Base-by-base conservation (phyloP, 164 flowering plant genomes). In the Chimonanthus salicifolius region DNA sequence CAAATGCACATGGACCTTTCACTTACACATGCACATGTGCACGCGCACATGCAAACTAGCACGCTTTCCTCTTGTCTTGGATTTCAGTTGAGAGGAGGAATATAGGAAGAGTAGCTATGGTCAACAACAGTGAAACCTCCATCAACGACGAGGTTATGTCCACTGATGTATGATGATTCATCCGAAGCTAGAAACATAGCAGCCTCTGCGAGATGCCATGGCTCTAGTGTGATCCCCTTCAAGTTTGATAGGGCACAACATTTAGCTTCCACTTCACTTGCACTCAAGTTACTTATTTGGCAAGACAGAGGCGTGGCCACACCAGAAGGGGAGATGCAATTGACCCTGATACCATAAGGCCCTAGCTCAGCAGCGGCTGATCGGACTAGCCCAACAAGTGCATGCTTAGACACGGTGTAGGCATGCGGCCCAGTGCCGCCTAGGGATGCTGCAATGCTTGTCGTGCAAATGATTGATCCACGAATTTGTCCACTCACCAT, bases 141-240 rank as follows among this genome's bases (percentile, higher is more conserved):
- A 68, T 92, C 97, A 45, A 92, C 82, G 1, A 74, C 84, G 79
- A 92, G 73, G 66, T 92, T 88, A 43, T 87, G 94, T 0, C 97
- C 97, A 60, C 86, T 87, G 5, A 89, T 78, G 67, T 82, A 90
- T 16, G 82, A 83, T 0, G 95, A 89, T 49, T 92, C 93, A 74
- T 89, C 94, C 0, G 92, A 87, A 2, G 94, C 97, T 2, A 92
- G 82, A 79, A 90, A 90, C 54, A 92, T 64, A 8, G 88, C 94
- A 13, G 97, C 90, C 76, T 92, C 89, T 0, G 91, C 95, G 8
- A 89, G 76, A 51, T 90, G 87, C 58, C 71, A 75, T 0, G 88
- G 76, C 81, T 84, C 86, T 80, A 92, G 69, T 7, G 82, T 85
- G 18, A 84, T 62, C 2, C 93, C 94, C 68, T 92, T 89, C 81